Conservation (phyloP, 2,329 filamentous ascomycete species). For the Pyrenophora teres region DNA sequence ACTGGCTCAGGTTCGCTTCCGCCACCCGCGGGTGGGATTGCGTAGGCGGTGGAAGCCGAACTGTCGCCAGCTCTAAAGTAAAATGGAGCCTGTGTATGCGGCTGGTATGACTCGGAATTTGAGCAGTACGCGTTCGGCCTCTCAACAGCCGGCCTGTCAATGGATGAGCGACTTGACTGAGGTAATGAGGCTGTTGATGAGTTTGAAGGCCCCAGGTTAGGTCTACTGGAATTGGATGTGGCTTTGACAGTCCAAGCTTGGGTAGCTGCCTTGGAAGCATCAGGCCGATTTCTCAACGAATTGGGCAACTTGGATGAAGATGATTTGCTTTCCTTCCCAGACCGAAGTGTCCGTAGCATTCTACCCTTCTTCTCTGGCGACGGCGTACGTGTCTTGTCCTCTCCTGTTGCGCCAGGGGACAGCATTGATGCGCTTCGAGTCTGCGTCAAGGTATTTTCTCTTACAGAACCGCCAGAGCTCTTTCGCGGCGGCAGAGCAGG, state of each 20-base stretch:
- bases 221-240: conserved; percentile 21
- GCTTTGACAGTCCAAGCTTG: conserved; percentile 60
- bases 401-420: conserved; percentile 43
- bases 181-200: conserved; percentile 24
- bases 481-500: conserved; percentile 55
- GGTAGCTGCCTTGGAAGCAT: conserved; percentile 66
- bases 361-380: conserved; percentile 65
- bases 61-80: conserved; percentile 32
- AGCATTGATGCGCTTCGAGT: conserved; percentile 33
- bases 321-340: conserved; percentile 51
- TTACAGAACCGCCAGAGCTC: conserved; percentile 47
- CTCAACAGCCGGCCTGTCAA: conserved; percentile 35
- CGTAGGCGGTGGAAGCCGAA: conserved; percentile 18
- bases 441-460: conserved; percentile 29
- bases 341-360: conserved; percentile 62
- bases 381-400: conserved; percentile 59
- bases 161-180: conserved; percentile 34
- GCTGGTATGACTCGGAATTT: conserved; percentile 16
- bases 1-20: conserved; percentile 19
- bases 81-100: conserved; percentile 24
- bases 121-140: conserved; percentile 19
- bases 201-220: conserved; percentile 16
- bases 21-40: conserved; percentile 18
- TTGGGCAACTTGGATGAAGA: conserved; percentile 54
- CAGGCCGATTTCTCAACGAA: conserved; percentile 53